These are phyloP conservation scores for Torulaspora indica DNA, from an alignment of 805 yeast species.

Conservation along the genomic window DNA sequence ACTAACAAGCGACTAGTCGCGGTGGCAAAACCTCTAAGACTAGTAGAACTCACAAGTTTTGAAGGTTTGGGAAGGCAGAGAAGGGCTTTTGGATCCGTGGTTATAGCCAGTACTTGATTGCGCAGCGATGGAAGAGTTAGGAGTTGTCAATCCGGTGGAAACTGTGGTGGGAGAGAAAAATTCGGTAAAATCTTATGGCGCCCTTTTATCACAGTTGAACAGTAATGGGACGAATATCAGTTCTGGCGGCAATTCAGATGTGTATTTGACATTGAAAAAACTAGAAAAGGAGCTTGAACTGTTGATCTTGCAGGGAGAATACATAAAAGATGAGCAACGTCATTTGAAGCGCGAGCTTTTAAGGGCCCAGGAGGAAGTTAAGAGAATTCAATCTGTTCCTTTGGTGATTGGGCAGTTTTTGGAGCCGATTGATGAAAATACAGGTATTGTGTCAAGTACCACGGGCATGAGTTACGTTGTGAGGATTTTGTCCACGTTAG, in stretches of 20 bases:
- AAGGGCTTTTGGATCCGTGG: neutral
- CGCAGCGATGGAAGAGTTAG: constrained; percentile 55
- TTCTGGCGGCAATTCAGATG: constrained; percentile 47
- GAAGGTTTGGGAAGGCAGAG: neutral
- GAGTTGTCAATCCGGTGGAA: constrained; percentile 41
- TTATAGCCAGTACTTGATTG: neutral
- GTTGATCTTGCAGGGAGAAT: constrained; percentile 84
- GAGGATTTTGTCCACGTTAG: constrained; percentile 87
- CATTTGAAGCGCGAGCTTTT: constrained; percentile 90
- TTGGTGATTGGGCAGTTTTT: constrained; percentile 96
- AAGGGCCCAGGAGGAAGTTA: constrained; percentile 97
- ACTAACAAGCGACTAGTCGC: neutral
- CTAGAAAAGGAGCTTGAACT: constrained; percentile 87
- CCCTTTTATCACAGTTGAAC: constrained; percentile 32
- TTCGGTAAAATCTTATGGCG: constrained; percentile 31
- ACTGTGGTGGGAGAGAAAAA: constrained; percentile 34
- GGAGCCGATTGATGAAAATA: constrained; percentile 94
- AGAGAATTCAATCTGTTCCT: constrained; percentile 95
- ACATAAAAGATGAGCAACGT: constrained; percentile 96
- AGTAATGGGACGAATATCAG: constrained; percentile 17
- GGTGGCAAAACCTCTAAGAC: constrained; percentile 4
- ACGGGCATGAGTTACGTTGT: constrained; percentile 98
- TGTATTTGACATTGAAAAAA: constrained; percentile 77
- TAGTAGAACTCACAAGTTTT: neutral
- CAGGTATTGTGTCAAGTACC: constrained; percentile 95